Evolutionary conservation across 148 eudicot genomes (phyloP).

Genomic region (Rhododendron mucronatum): DNA sequence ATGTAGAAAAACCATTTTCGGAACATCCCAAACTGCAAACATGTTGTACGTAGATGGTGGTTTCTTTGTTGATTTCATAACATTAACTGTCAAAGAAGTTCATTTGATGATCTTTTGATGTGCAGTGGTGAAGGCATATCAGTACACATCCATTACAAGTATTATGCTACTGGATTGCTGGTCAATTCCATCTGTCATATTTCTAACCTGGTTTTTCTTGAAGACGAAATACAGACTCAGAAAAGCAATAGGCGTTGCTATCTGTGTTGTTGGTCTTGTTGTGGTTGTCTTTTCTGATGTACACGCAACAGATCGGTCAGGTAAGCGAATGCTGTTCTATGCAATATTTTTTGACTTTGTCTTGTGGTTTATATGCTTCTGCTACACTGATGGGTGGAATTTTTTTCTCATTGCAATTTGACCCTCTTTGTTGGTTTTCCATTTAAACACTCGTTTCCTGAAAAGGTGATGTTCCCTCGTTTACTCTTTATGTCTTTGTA

Average conservation of each 20-base stretch:
- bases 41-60: neutral
- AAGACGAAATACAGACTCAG: conserved; percentile 67
- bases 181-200: conserved; percentile 74
- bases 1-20: neutral
- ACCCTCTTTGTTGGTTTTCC: neutral
- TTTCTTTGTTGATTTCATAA: neutral
- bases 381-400: neutral
- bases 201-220: conserved; percentile 77
- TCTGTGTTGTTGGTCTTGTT: conserved; percentile 73
- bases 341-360: neutral
- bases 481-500: neutral
- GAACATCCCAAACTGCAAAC: neutral
- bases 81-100: neutral
- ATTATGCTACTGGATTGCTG: conserved; percentile 94
- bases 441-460: neutral
- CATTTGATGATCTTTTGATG: conserved; percentile 5
- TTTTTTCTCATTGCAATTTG: neutral
- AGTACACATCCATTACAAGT: conserved; percentile 80
- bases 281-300: conserved; percentile 74
- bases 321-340: conserved; percentile 25
- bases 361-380: neutral
- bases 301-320: conserved; percentile 60
- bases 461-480: neutral
- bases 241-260: conserved; percentile 58
- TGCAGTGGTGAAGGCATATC: conserved; percentile 91